These are phyloP conservation scores for Pleurotus pulmonarius DNA, from an alignment of 768 basidiomycete genomes.

Conservation along the genomic window DNA sequence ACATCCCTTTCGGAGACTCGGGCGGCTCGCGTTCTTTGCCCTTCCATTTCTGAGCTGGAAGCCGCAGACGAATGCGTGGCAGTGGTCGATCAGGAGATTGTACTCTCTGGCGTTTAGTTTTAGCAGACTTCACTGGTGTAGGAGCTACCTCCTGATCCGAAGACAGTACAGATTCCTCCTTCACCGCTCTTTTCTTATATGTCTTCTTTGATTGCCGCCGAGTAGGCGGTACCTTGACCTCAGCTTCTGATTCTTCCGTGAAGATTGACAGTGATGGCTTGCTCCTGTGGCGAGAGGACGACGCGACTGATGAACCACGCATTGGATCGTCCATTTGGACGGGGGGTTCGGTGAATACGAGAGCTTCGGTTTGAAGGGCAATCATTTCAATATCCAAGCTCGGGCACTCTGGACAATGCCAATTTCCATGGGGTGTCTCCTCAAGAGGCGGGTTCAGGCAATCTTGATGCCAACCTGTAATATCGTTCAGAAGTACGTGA, in stretches of 20 bases:
- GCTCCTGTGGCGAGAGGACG: constrained; percentile 31
- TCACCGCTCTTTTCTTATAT: constrained; percentile 12
- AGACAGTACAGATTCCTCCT: constrained; percentile 11
- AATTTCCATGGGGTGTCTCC: constrained; percentile 70
- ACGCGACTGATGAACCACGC: constrained; percentile 40
- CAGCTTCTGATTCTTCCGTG: constrained; percentile 20
- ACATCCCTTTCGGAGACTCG: constrained; percentile 52
- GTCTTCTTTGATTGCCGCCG: constrained; percentile 10
- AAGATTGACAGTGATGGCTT: constrained; percentile 15
- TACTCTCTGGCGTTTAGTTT: constrained; percentile 42
- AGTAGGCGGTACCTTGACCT: constrained; percentile 14
- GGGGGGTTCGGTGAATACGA: neutral
- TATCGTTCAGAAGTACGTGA: constrained; percentile 6
- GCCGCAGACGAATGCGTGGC: constrained; percentile 48
- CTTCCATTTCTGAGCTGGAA: constrained; percentile 58
- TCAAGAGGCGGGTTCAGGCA: constrained; percentile 73
- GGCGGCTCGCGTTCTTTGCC: constrained; percentile 70
- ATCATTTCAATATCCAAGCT: constrained; percentile 20
- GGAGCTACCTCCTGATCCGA: constrained; percentile 20
- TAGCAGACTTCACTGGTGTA: constrained; percentile 23
- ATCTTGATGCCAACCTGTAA: constrained; percentile 78
- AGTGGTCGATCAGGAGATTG: constrained; percentile 34
- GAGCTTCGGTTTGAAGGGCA: constrained; percentile 9
- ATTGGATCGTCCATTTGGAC: neutral
- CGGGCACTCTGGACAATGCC: constrained; percentile 70